A percentile compares a stretch with the other conserved stretches of the same genome.
Conservation (phyloP, 768 basidiomycete species). For the Amanita pseudoporphyria region DNA sequence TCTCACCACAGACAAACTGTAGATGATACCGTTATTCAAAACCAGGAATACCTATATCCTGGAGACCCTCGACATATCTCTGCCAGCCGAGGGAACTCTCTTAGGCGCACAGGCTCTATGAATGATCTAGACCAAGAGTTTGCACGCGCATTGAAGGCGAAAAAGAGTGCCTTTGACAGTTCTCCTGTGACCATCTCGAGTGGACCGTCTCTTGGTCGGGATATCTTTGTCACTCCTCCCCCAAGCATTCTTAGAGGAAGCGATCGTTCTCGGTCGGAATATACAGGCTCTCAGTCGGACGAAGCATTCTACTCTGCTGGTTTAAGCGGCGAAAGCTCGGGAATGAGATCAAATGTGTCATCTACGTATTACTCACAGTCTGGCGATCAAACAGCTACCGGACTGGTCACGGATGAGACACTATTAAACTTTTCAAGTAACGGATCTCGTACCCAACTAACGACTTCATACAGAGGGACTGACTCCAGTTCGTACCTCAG, state of each 20-base stretch:
- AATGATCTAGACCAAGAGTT: conserved; percentile 59
- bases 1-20: conserved; percentile 58
- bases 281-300: conserved; percentile 16
- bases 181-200: conserved; percentile 70
- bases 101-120: conserved; percentile 59
- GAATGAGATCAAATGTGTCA: conserved; percentile 21
- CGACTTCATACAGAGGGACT: conserved; percentile 40
- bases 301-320: conserved; percentile 32
- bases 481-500: conserved; percentile 48
- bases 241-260: conserved; percentile 25
- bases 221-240: conserved; percentile 34
- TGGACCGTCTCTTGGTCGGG: conserved; percentile 40
- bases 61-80: conserved; percentile 68
- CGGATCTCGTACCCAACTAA: conserved; percentile 30
- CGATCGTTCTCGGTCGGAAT: conserved; percentile 22
- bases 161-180: conserved; percentile 32
- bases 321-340: conserved; percentile 18
- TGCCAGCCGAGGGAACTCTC: conserved; percentile 38
- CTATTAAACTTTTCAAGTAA: conserved; percentile 24
- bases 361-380: conserved; percentile 30
- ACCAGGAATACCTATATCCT: conserved; percentile 58
- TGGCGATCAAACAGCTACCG: conserved; percentile 19
- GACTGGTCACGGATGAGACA: conserved; percentile 18
- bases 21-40: conserved; percentile 64
- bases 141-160: conserved; percentile 26